Evolutionary conservation across 2,329 filamentous ascomycete genomes (phyloP), one percentile per base, ranked within the genome.

Genomic region (Dactylellina haptotyla): DNA sequence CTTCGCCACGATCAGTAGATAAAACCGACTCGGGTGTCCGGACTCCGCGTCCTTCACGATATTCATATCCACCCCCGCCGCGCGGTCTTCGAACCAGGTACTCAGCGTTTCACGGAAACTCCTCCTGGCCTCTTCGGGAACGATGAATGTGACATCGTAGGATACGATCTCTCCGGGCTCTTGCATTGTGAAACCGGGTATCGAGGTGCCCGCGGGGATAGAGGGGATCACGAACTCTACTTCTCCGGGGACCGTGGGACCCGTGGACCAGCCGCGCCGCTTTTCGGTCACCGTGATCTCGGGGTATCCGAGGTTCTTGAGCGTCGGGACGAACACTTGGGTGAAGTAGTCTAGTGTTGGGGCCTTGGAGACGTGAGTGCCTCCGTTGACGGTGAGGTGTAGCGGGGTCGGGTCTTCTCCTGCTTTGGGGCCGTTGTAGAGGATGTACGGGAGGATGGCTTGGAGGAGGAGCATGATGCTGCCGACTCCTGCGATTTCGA

Each of bases 311-410:
- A 72, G 54, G 20, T 54, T 65, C 76, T 86, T 81, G 0, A 89
- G 79, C 0, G 82, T 81, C 1, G 87, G 87, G 30, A 88, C 79
- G 0, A 89, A 81, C 0, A 89, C 84, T 76, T 88, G 87, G 76
- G 87, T 85, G 2, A 88, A 80, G 76, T 89, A 89, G 76, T 89
- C 87, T 69, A 83, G 88, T n/a, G 84, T 86, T 0, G 83, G 81
- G 0, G 86, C 87, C 77, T 83, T 87, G 8, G 82, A 81, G 1
- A 86, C 84, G 75, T 89, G 88, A 0, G 87, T 88, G 14, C 87
- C 87, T 3, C 87, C 87, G 1, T 83, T 82, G 4, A 89, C 83
- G 16, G 83, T 81, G 3, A 88, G 76, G 28, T 82, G 81, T 20
- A 88, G 80, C 1, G 83, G 82, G 25, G 51, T 56, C 4, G 56